phyloP scores from a whole-genome alignment of 2,329 filamentous ascomycete genomes.

The Paracoccidioides brasiliensis region DNA sequence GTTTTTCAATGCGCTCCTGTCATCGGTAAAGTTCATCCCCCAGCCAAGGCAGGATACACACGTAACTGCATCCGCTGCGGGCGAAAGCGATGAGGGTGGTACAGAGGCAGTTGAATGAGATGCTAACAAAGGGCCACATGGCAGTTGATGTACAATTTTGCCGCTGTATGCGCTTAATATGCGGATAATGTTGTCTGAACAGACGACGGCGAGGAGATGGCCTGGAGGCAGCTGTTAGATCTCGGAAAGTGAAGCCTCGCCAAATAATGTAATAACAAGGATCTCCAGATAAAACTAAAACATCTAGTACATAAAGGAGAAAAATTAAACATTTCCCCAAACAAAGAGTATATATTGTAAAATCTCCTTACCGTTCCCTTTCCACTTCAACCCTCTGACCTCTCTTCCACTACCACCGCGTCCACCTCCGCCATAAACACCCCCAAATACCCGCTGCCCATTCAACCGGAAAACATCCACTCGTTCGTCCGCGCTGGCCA shows the following conservation, averaged over 20 bases:
- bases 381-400: slow-evolving; percentile 46
- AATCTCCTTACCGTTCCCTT: slow-evolving; percentile 46
- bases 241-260: not conserved
- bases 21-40: slow-evolving; percentile 43
- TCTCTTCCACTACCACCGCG: slow-evolving; percentile 17
- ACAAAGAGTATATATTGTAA: slow-evolving; percentile 2
- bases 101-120: slow-evolving; percentile 39
- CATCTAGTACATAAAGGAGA: not conserved
- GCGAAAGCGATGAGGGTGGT: slow-evolving; percentile 37
- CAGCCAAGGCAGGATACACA: slow-evolving; percentile 39
- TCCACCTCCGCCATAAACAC: slow-evolving; percentile 26
- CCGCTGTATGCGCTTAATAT: slow-evolving; percentile 67
- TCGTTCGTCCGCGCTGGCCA: slow-evolving; percentile 53
- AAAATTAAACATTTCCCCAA: not conserved
- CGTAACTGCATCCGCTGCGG: slow-evolving; percentile 19
- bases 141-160: slow-evolving; percentile 64
- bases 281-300: not conserved
- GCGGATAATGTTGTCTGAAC: slow-evolving; percentile 67
- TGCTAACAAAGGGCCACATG: slow-evolving; percentile 21
- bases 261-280: slow-evolving; percentile 2
- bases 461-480: slow-evolving; percentile 68
- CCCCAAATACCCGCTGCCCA: slow-evolving; percentile 54
- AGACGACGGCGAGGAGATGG: slow-evolving; percentile 67
- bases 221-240: slow-evolving; percentile 14
- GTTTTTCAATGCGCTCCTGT: slow-evolving; percentile 30